Conservation (phyloP, 1,284 basidiomycete genomes). For the Melampsora larici-populina region DNA sequence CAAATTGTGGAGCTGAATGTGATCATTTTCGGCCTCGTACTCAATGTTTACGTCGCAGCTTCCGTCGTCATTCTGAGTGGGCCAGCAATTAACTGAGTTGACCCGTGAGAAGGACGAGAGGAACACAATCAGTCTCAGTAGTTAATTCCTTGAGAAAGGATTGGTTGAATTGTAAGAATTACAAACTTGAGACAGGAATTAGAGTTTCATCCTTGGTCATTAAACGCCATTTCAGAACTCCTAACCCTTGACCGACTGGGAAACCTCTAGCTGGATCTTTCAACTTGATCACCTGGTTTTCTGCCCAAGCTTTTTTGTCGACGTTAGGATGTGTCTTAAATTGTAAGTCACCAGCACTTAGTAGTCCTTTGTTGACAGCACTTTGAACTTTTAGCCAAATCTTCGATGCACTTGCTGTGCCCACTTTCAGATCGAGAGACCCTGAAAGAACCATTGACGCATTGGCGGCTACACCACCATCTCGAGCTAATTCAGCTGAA, state of each 20-base stretch:
- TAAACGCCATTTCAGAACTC: conserved; percentile 90
- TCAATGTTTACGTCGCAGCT: conserved; percentile 91
- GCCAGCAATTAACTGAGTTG: conserved; percentile 85
- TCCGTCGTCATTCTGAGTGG: conserved; percentile 81
- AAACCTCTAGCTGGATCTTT: conserved; percentile 79
- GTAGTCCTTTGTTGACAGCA: conserved; percentile 59
- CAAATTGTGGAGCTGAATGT: conserved; percentile 72
- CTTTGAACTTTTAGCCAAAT: conserved; percentile 69
- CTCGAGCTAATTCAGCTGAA: conserved; percentile 74
- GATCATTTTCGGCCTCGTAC: conserved; percentile 74
- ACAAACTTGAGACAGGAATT: conserved; percentile 82
- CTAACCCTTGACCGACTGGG: conserved; percentile 78
- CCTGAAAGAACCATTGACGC: conserved; percentile 72
- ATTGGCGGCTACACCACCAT: conserved; percentile 73
- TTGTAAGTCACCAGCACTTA: conserved; percentile 70
- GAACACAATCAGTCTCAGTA: neutral
- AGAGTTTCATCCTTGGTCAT: conserved; percentile 84
- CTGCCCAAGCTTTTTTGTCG: conserved; percentile 71
- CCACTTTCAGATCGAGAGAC: conserved; percentile 84
- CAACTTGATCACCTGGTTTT: conserved; percentile 69
- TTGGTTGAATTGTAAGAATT: neutral
- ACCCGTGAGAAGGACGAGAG: neutral
- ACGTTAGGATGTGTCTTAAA: conserved; percentile 97
- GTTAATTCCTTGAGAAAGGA: neutral
- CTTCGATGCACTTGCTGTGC: conserved; percentile 71